Conservation (phyloP, 495 filamentous ascomycete genomes). For the Aspergillus nidulans region DNA sequence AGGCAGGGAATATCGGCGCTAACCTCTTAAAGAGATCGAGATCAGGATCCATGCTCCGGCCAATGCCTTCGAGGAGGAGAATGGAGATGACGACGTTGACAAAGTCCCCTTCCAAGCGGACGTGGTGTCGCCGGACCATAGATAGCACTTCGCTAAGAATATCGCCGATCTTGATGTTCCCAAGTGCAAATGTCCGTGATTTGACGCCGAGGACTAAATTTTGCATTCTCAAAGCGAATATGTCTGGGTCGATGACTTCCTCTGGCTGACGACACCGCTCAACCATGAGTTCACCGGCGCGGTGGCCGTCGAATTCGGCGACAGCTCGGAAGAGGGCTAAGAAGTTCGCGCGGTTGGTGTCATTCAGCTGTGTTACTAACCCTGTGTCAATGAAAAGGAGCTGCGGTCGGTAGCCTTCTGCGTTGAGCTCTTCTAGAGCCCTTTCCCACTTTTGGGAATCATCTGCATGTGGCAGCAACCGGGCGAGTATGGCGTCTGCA, state of each 20-base stretch:
- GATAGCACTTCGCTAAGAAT: slow-evolving; percentile 81
- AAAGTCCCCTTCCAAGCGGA: slow-evolving; percentile 94
- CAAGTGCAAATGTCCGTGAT: slow-evolving; percentile 81
- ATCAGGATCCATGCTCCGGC: slow-evolving; percentile 76
- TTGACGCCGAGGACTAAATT: slow-evolving; percentile 89
- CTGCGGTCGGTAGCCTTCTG: slow-evolving; percentile 88
- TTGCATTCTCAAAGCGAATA: slow-evolving; percentile 95
- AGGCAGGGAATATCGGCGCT: slow-evolving; percentile 16
- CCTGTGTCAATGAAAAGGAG: slow-evolving; percentile 98
- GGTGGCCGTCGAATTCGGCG: slow-evolving; percentile 95
- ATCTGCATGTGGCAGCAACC: slow-evolving; percentile 67
- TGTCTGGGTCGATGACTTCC: slow-evolving; percentile 77
- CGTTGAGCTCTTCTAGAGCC: slow-evolving; percentile 73
- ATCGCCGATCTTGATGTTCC: slow-evolving; percentile 95
- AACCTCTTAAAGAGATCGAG: slow-evolving; percentile 83
- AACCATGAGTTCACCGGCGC: slow-evolving; percentile 92
- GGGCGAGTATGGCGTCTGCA: slow-evolving; percentile 77
- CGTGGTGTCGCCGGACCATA: slow-evolving; percentile 93
- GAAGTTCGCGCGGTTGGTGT: slow-evolving; percentile 82
- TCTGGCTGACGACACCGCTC: slow-evolving; percentile 89
- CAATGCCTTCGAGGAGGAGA: slow-evolving; percentile 90
- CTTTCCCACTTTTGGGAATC: slow-evolving; percentile 63
- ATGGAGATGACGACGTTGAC: slow-evolving; percentile 98
- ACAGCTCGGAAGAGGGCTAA: slow-evolving; percentile 93
- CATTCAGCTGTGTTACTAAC: slow-evolving; percentile 90